Evolutionary conservation across 495 filamentous ascomycete genomes (phyloP).

Genomic region (Tirmania nivea): DNA sequence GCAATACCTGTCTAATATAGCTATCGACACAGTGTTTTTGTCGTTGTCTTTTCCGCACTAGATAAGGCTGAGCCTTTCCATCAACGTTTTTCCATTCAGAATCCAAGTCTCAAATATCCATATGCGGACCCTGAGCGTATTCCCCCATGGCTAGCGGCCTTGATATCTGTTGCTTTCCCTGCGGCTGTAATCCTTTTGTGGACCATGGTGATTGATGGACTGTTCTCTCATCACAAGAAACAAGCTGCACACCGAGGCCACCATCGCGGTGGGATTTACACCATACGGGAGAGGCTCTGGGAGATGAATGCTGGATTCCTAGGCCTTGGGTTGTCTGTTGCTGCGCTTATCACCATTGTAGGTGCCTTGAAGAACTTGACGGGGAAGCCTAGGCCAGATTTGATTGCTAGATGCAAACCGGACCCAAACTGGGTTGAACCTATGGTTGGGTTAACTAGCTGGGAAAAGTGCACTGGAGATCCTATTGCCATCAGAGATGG

Average conservation of each 20-base stretch:
- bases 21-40: slow-evolving; percentile 24
- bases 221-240: slow-evolving; percentile 40
- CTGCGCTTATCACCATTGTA: slow-evolving; percentile 51
- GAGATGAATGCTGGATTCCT: slow-evolving; percentile 64
- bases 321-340: slow-evolving; percentile 45
- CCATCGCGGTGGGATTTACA: neutral
- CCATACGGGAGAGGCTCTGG: slow-evolving; percentile 50
- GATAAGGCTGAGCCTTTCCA: slow-evolving; percentile 35
- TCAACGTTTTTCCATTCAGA: slow-evolving; percentile 37
- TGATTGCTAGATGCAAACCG: slow-evolving; percentile 35
- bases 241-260: slow-evolving; percentile 33
- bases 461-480: slow-evolving; percentile 47
- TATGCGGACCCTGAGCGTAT: slow-evolving; percentile 55
- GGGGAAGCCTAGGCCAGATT: slow-evolving; percentile 66
- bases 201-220: slow-evolving; percentile 48
- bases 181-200: slow-evolving; percentile 45
- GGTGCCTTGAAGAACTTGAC: slow-evolving; percentile 69
- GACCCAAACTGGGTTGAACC: slow-evolving; percentile 22
- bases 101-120: slow-evolving; percentile 46
- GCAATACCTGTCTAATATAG: too few species aligned
- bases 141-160: slow-evolving; percentile 32
- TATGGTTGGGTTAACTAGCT: slow-evolving; percentile 35
- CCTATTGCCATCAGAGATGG: slow-evolving; percentile 51
- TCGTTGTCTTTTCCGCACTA: slow-evolving; percentile 32
- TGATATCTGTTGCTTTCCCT: slow-evolving; percentile 37